Percentiles rank a stretch among this genome's conserved stretches.
Evolutionary conservation across 768 basidiomycete species (phyloP).

Genomic region (Lentinula boryana): DNA sequence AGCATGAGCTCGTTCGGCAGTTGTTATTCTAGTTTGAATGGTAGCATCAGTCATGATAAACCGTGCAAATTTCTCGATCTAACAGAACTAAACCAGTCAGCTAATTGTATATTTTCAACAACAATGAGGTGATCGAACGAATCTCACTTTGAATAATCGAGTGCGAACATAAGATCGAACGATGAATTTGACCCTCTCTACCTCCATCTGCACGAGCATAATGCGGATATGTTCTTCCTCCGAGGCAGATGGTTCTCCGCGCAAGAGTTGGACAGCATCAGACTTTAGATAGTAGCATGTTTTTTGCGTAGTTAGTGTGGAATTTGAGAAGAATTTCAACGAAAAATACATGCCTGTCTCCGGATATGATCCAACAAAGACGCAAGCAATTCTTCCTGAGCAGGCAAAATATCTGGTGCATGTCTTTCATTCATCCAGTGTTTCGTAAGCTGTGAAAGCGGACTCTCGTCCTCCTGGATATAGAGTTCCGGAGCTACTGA

Average conservation of each 20-base stretch:
- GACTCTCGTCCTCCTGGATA: slow-evolving; percentile 36
- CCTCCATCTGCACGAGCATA: slow-evolving; percentile 89
- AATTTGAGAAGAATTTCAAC: slow-evolving; percentile 1
- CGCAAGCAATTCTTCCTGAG: slow-evolving; percentile 63
- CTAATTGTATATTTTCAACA: slow-evolving; percentile 12
- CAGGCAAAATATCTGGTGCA: slow-evolving; percentile 72
- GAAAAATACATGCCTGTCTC: slow-evolving; percentile 58
- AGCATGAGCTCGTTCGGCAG: slow-evolving; percentile 78
- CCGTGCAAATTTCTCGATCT: slow-evolving; percentile 89
- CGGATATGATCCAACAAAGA: slow-evolving; percentile 69
- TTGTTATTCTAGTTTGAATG: slow-evolving; percentile 73
- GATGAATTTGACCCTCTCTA: slow-evolving; percentile 91
- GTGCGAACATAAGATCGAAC: slow-evolving; percentile 86
- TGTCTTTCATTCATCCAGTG: slow-evolving; percentile 87
- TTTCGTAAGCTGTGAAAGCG: slow-evolving; percentile 63
- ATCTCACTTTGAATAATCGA: slow-evolving; percentile 72
- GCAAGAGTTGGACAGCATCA: slow-evolving; percentile 68
- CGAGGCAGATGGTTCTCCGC: slow-evolving; percentile 76
- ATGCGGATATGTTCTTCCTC: slow-evolving; percentile 94
- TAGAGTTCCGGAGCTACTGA: neutral
- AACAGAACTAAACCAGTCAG: slow-evolving; percentile 13
- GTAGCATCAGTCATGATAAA: slow-evolving; percentile 67
- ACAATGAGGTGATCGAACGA: neutral
- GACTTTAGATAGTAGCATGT: slow-evolving; percentile 38
- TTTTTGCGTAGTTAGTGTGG: neutral